Evolutionary conservation across 768 basidiomycete genomes (phyloP).

Genomic region (Antrodiella citrinella): DNA sequence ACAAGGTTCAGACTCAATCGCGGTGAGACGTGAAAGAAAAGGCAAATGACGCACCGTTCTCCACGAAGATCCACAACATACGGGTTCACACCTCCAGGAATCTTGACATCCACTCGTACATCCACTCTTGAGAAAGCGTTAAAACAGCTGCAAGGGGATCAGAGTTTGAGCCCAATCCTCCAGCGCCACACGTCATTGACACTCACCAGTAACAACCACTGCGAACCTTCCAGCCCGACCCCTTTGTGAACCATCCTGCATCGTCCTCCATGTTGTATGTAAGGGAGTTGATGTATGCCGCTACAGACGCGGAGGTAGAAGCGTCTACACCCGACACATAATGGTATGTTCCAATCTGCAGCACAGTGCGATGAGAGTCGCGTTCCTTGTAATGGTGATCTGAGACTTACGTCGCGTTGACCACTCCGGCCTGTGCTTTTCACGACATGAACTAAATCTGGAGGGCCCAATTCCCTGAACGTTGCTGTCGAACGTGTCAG

Average conservation of each 20-base stretch:
- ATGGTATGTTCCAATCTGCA: slow-evolving; percentile 90
- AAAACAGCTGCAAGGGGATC: slow-evolving; percentile 58
- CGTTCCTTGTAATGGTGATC: slow-evolving; percentile 2
- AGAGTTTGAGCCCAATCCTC: background rate
- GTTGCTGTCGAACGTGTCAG: slow-evolving; percentile 50
- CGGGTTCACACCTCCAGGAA: slow-evolving; percentile 92
- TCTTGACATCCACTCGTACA: slow-evolving; percentile 95
- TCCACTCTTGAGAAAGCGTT: slow-evolving; percentile 98
- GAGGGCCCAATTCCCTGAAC: slow-evolving; percentile 95
- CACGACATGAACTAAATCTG: slow-evolving; percentile 92
- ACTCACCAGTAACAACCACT: slow-evolving; percentile 89
- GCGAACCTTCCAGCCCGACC: slow-evolving; percentile 80
- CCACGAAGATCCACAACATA: slow-evolving; percentile 93
- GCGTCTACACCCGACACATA: slow-evolving; percentile 98
- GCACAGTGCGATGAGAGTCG: slow-evolving; percentile 1
- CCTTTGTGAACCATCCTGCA: slow-evolving; percentile 87
- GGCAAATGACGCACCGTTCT: slow-evolving; percentile 60
- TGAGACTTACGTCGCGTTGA: slow-evolving; percentile 73
- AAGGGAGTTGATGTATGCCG: slow-evolving; percentile 98
- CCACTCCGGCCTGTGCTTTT: slow-evolving; percentile 83
- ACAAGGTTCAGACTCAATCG: slow-evolving; percentile 1
- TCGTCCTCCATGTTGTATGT: slow-evolving; percentile 91
- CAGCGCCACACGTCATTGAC: background rate
- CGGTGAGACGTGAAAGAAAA: background rate
- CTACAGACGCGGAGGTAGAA: slow-evolving; percentile 93